Percentiles rank a stretch among this genome's conserved stretches.
Evolutionary conservation across 2,329 filamentous ascomycete species (phyloP).

Genomic region (Penicillium occitanis): DNA sequence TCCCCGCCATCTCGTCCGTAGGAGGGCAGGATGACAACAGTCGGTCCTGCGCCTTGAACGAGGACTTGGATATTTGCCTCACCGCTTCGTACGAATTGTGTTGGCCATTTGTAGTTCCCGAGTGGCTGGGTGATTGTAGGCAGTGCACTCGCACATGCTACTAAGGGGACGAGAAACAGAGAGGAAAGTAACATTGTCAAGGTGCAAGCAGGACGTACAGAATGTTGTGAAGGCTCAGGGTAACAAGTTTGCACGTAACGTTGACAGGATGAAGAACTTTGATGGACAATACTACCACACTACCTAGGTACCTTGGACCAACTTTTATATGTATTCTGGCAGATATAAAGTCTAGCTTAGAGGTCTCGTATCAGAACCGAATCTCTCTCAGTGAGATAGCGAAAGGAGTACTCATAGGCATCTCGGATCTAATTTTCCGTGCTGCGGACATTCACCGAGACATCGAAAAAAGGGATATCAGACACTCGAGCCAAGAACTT

Average conservation of each 20-base stretch:
- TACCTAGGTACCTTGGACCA: neutral
- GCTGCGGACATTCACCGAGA: neutral
- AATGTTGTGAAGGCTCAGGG: neutral
- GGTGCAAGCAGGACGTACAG: neutral
- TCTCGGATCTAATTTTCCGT: neutral
- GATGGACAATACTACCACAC: neutral
- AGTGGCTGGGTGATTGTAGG: neutral
- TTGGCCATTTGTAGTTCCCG: constrained; percentile 3
- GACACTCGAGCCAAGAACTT: neutral
- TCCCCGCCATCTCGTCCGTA: neutral
- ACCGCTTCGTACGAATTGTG: neutral
- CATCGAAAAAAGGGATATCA: neutral
- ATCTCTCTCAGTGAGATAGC: neutral
- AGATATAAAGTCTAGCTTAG: neutral
- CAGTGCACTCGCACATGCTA: neutral
- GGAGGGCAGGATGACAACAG: neutral
- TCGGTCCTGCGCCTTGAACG: neutral
- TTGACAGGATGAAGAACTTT: neutral
- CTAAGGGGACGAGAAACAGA: neutral
- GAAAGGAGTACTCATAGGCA: neutral
- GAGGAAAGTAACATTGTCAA: neutral
- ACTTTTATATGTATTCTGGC: neutral
- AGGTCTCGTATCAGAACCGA: neutral
- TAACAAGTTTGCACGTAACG: neutral
- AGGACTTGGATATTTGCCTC: neutral